Conservation (phyloP, 805 yeast species). For the Saccharomycopsis capsularis region DNA sequence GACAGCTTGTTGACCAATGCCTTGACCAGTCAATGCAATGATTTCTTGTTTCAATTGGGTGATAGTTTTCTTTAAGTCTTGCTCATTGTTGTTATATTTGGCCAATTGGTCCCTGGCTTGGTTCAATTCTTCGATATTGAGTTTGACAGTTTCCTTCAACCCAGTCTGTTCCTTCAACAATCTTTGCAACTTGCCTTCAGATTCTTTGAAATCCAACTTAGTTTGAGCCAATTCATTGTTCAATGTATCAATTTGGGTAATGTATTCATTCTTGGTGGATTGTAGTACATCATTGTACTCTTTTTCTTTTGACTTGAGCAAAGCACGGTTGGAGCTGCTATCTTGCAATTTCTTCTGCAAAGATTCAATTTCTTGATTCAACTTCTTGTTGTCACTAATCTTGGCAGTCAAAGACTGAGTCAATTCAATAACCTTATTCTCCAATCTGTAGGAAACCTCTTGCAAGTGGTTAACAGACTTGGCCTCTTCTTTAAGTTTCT, state of each 20-base stretch:
- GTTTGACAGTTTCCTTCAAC: constrained; percentile 55
- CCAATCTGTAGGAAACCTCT: constrained; percentile 88
- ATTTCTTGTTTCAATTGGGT: constrained; percentile 41
- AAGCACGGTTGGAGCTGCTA: constrained; percentile 45
- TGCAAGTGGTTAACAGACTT: constrained; percentile 83
- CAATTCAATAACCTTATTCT: constrained; percentile 94
- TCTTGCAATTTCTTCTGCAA: constrained; percentile 47
- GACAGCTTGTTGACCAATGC: constrained; percentile 7
- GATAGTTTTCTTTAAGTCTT: constrained; percentile 57
- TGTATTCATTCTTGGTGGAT: constrained; percentile 41
- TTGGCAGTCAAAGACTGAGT: constrained; percentile 78
- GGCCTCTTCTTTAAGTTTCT: constrained; percentile 71
- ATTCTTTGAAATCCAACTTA: constrained; percentile 49
- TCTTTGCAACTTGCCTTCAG: constrained; percentile 52
- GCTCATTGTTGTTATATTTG: constrained; percentile 57
- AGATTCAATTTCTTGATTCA: constrained; percentile 52
- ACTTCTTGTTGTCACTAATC: constrained; percentile 72
- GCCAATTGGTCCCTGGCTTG: constrained; percentile 51
- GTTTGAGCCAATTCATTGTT: constrained; percentile 50
- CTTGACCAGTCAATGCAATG: constrained; percentile 30
- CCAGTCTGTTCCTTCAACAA: constrained; percentile 54
- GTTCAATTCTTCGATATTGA: constrained; percentile 54
- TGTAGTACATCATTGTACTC: constrained; percentile 44
- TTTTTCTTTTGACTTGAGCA: constrained; percentile 47
- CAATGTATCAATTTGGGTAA: constrained; percentile 39